Base-by-base conservation (phyloP, 345 rosid species). In the Lumnitzera racemosa region DNA sequence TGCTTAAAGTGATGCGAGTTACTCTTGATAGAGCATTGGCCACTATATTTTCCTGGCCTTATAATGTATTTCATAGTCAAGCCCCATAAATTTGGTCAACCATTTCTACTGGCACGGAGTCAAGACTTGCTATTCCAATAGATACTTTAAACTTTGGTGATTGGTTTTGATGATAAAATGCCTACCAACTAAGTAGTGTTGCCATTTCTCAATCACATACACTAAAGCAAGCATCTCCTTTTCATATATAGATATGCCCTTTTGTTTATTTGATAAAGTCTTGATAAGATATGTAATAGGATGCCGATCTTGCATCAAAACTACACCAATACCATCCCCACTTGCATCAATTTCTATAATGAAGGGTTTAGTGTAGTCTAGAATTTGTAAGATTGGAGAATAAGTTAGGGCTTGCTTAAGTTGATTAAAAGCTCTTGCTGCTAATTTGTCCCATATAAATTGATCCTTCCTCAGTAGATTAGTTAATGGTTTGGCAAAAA, bases 41-140 rank as follows among this genome's bases (percentile, higher is more conserved):
- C 3, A 50, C 57, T 11, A 24, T 2, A 15, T 51, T 61, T 0
- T 61, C 65, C 2, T 31, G 24, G 0, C 56, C 65, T 12, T 61
- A 14, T 50, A 61, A 1, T 1, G 11, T 5, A 61, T 51, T 15
- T 61, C 65, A 61, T 50, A 61, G 31, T 61, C 57, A 24, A 5
- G 31, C 2, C 29, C 49, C 3, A 61, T 2, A 17, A 61, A 14
- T 13, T 49, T 61, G 2, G 24, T 2, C 4, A 61, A 16, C 57
- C 57, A 61, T 13, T 11, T 51, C 8, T 7, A 23, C 14, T 61
- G 57, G 1, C 12, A 13, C 0, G 31, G 47, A 15, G 31, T 53
- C 7, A 11, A 13, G 1, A 51, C 15, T 14, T 48, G 47, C 7
- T 61, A 57, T 8, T 52, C 20, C 24, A 61, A 61, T n/a, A 51